These are phyloP conservation scores for Saprolegnia parasitica DNA, from an alignment of 352 stramenopile species.

Conservation along the genomic window DNA sequence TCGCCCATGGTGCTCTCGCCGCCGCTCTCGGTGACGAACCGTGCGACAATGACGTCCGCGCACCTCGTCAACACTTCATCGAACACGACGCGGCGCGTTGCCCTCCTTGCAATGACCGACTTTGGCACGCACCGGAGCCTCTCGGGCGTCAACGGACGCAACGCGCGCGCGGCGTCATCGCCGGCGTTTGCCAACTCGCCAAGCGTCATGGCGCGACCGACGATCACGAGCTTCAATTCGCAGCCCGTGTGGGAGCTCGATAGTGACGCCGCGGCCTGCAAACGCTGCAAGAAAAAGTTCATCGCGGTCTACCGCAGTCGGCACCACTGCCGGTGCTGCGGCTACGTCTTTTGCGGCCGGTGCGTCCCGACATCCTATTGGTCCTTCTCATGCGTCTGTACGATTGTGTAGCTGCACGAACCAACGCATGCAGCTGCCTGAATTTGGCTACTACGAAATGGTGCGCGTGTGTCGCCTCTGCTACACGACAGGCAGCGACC, in stretches of 20 bases:
- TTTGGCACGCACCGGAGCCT: not conserved
- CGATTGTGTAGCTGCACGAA: conserved; percentile 45
- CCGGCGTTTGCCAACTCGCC: conserved; percentile 15
- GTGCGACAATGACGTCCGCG: conserved; percentile 2
- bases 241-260: conserved; percentile 83
- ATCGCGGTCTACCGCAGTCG: conserved; percentile 76
- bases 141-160: not conserved
- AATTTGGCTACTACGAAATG: conserved; percentile 85
- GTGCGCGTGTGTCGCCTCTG: conserved; percentile 75
- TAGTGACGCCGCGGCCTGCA: conserved; percentile 75
- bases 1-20: conserved; percentile 4
- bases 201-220: conserved; percentile 10
- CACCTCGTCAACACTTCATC: conserved; percentile 9
- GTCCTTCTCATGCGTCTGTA: not conserved
- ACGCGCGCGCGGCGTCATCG: not conserved
- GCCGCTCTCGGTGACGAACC: not conserved
- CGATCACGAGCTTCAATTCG: conserved; percentile 43
- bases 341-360: conserved; percentile 75
- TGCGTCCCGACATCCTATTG: not conserved
- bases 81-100: conserved; percentile 2
- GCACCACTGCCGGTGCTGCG: conserved; percentile 79
- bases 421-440: conserved; percentile 79
- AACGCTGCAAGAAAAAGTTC: conserved; percentile 88
- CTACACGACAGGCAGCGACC: conserved; percentile 74
- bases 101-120: conserved; percentile 23